Evolutionary conservation across 2,329 filamentous ascomycete genomes (phyloP), one percentile per base, ranked within the genome.

Genomic region (Tolypocladium paradoxum): DNA sequence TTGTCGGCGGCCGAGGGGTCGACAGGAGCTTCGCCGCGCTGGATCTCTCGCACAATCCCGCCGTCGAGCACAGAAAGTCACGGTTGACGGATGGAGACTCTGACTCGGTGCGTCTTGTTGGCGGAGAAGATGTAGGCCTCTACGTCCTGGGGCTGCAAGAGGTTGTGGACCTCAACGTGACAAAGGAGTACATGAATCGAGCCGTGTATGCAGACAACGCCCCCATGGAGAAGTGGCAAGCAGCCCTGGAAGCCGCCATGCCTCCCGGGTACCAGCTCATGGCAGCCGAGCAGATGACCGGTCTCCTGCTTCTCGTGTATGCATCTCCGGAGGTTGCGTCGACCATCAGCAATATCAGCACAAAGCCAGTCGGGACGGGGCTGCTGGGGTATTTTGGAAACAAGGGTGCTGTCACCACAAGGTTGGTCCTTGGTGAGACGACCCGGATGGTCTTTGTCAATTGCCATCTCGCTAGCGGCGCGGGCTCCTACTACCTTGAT

Each of bases 371-470:
- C 8, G 92, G 91, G 0, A 99, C 93, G 0, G 93, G 93, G 0
- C 69, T 97, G 45, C 81, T 95, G 69, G 92, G 92, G 0, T 96
- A 96, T 64, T 85, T 96, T 74, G 93, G 93, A 11, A 99, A 99
- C 68, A 99, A 99, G 67, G 93, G 93, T 1, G 92, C 88, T 4
- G 86, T 96, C 0, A 82, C 85, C 3, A 87, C 87, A 4, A 81
- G 92, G 22, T 74, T 99, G 4, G 76, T 99, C 1, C 73, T 99
- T 1, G 93, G 92, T 2, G 93, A 96, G 67, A 90, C 90, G 0
- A 96, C 93, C 0, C 81, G 87, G 33, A 72, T 99, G 53, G 85
- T 93, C 27, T 96, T 99, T 66, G 76, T 96, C 59, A 96, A 99
- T 68, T 89, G 83, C 53, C 93, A 99, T 71, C 76, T 99, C 27